Conservation (phyloP, 2,329 filamentous ascomycete genomes). For the Bipolaris oryzae region DNA sequence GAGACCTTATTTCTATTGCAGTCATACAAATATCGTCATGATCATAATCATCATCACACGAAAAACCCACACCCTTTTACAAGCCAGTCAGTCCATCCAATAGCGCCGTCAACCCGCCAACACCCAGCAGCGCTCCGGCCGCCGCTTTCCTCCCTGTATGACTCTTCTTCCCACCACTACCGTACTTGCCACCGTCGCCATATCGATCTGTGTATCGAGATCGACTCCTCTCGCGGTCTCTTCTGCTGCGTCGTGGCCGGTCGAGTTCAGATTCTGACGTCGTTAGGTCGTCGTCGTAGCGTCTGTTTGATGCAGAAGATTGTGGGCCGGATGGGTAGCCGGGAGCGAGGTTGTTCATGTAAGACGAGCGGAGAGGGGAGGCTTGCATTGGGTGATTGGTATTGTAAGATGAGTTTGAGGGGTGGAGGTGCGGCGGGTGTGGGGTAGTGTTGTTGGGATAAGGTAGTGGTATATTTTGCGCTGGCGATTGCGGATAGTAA, state of each 20-base stretch:
- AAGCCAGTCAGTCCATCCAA: conserved; percentile 43
- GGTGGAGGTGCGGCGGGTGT: conserved; percentile 12
- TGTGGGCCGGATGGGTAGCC: background rate
- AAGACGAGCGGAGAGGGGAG: conserved; percentile 25
- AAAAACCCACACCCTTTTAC: background rate
- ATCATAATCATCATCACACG: no score
- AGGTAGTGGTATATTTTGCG: background rate
- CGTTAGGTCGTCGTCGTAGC: conserved; percentile 25
- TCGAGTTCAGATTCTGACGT: conserved; percentile 36
- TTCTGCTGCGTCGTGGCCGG: conserved; percentile 19
- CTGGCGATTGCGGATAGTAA: conserved; percentile 2
- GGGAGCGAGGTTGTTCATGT: conserved; percentile 1
- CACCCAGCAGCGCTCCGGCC: conserved; percentile 43
- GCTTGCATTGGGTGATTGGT: conserved; percentile 11
- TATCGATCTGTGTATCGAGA: conserved; percentile 16
- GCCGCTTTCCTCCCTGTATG: conserved; percentile 36
- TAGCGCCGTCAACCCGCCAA: conserved; percentile 47
- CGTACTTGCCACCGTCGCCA: conserved; percentile 1
- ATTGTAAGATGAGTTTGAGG: background rate
- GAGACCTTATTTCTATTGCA: background rate
- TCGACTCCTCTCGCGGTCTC: conserved; percentile 8
- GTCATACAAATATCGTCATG: no score
- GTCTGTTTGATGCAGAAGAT: conserved; percentile 5
- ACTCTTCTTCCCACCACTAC: conserved; percentile 21
- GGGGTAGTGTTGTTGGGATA: background rate